Evolutionary conservation across 176 grass and related monocot species (phyloP).

Genomic region (Ensete ventricosum): DNA sequence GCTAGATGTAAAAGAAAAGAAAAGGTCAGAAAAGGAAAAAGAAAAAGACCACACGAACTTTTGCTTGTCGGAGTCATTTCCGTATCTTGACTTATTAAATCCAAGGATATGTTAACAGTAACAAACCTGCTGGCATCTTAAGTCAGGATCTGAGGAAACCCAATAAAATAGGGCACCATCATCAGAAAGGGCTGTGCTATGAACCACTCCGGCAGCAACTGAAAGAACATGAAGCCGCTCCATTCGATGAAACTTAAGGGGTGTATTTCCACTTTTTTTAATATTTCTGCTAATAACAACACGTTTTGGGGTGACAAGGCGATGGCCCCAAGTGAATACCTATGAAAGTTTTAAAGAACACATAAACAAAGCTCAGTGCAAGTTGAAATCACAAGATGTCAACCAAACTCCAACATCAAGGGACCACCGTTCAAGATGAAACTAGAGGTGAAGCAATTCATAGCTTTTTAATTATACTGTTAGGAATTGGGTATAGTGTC

Average conservation of each 20-base stretch:
- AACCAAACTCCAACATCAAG: neutral
- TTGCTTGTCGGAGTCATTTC: neutral
- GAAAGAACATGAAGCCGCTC: slow-evolving; percentile 77
- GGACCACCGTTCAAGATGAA: neutral
- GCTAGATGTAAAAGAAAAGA: slow-evolving; percentile 29
- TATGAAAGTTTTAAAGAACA: slow-evolving; percentile 5
- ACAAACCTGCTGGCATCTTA: slow-evolving; percentile 87
- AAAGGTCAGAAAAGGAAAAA: neutral
- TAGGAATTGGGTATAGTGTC: neutral
- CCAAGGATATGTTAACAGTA: slow-evolving; percentile 17
- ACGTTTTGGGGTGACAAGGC: slow-evolving; percentile 77
- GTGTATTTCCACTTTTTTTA: slow-evolving; percentile 84
- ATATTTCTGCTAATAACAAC: slow-evolving; percentile 72
- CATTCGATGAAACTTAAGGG: slow-evolving; percentile 85
- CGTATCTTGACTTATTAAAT: neutral
- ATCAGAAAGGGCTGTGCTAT: slow-evolving; percentile 73
- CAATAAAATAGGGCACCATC: slow-evolving; percentile 94
- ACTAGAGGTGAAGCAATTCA: neutral
- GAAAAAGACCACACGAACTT: slow-evolving; percentile 1
- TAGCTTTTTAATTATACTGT: neutral
- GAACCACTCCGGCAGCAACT: slow-evolving; percentile 69
- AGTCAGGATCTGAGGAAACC: slow-evolving; percentile 85
- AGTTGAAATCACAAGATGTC: neutral
- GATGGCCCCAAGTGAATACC: slow-evolving; percentile 98
- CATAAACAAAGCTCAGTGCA: neutral